A percentile compares a stretch with the other conserved stretches of the same genome.
These are phyloP conservation scores for Aspergillus steynii DNA, from an alignment of 495 filamentous ascomycete genomes.

Conservation along the genomic window DNA sequence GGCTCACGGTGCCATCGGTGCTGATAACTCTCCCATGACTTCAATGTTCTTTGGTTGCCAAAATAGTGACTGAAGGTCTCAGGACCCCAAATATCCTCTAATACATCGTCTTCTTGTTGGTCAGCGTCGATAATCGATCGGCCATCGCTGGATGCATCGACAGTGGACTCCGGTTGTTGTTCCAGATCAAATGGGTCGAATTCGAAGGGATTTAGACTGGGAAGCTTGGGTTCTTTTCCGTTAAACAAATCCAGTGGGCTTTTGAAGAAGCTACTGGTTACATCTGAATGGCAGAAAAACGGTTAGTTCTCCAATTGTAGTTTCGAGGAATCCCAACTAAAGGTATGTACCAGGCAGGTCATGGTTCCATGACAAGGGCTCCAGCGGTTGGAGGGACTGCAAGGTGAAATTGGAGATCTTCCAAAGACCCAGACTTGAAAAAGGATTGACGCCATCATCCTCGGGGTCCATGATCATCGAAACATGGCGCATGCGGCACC, in stretches of 20 bases:
- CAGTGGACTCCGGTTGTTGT: conserved; percentile 21
- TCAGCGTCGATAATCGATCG: conserved; percentile 17
- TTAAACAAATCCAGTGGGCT: conserved; percentile 22
- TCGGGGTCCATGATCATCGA: conserved; percentile 43
- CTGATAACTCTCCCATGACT: conserved; percentile 74
- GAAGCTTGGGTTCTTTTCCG: conserved; percentile 26
- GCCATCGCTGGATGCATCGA: conserved; percentile 34
- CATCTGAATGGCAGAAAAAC: conserved; percentile 21
- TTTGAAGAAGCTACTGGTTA: conserved; percentile 30
- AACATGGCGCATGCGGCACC: background rate
- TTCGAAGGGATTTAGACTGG: conserved; percentile 36
- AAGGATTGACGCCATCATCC: conserved; percentile 58
- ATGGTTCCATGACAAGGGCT: conserved; percentile 38
- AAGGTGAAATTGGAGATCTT: conserved; percentile 48
- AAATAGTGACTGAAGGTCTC: conserved; percentile 19
- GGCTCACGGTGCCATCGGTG: conserved; percentile 41
- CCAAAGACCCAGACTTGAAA: conserved; percentile 71
- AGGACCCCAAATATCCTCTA: conserved; percentile 58
- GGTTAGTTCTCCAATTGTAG: conserved; percentile 3
- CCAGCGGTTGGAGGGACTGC: conserved; percentile 40
- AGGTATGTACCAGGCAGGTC: conserved; percentile 35
- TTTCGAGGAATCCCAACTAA: background rate
- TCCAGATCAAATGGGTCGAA: conserved; percentile 22
- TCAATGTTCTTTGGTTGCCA: conserved; percentile 41
- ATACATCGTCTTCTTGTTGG: conserved; percentile 19